phyloP scores from a whole-genome alignment of 305 asterid species.

The Solanum chacoense region DNA sequence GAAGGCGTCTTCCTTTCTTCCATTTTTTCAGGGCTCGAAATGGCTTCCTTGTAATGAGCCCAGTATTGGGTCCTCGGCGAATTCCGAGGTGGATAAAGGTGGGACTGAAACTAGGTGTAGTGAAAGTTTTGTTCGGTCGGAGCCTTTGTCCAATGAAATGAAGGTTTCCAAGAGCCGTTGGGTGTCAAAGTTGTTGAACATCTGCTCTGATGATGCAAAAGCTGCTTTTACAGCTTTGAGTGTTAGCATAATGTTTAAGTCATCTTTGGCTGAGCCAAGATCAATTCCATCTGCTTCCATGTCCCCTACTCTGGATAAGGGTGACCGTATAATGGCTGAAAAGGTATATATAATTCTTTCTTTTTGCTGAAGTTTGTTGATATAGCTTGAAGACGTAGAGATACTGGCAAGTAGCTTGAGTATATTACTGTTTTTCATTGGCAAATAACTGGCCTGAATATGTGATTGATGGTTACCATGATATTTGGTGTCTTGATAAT shows the following conservation, averaged over 20 bases:
- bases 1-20: slow-evolving; percentile 41
- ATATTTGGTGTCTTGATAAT: not conserved
- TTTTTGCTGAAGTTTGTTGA: not conserved
- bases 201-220: slow-evolving; percentile 67
- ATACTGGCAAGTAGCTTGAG: not conserved
- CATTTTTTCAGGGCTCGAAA: slow-evolving; percentile 48
- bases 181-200: slow-evolving; percentile 50
- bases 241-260: slow-evolving; percentile 64
- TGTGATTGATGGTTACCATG: not conserved
- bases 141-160: slow-evolving; percentile 26
- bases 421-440: not conserved
- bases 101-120: slow-evolving; percentile 12
- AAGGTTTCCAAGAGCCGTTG: slow-evolving; percentile 29
- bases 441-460: not conserved
- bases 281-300: slow-evolving; percentile 82
- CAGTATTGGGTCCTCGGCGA: slow-evolving; percentile 7
- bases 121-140: slow-evolving; percentile 12
- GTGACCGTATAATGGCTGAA: slow-evolving; percentile 79
- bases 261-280: slow-evolving; percentile 91
- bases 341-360: slow-evolving; percentile 38
- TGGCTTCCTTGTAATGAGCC: slow-evolving; percentile 77
- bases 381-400: not conserved
- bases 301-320: slow-evolving; percentile 86
- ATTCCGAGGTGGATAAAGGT: slow-evolving; percentile 50
- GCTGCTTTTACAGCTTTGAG: slow-evolving; percentile 84